Base-by-base conservation (phyloP, 768 basidiomycete genomes). In the Chiua virens region DNA sequence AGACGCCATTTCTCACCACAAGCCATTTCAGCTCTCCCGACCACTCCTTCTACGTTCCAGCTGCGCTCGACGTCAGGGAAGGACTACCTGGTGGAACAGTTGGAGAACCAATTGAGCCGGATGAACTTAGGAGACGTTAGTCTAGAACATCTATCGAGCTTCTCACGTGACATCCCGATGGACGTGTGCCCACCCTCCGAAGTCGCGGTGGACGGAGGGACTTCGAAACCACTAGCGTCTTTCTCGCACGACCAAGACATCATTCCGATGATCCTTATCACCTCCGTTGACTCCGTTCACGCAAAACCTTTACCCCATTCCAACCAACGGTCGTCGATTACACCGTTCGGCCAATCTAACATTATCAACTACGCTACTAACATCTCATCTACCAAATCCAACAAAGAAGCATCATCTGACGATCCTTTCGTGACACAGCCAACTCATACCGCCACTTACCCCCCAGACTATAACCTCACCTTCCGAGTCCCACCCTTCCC, bases 281-380 rank as follows among this genome's bases (percentile, higher is more conserved):
- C 64, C 2, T 65, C 64, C 35, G 65, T 53, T 21, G 62, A 53
- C 14, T 62, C 64, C 28, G 59, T 64, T 9, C 52, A 61, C n/a
- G 37, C 55, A 1, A 67, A 51, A 46, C 62, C 59, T 4, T 49
- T 64, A 11, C 62, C 53, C 9, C 43, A 35, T 1, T 67, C 62
- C 0, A 17, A 42, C 15, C 44, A 18, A 5, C 62, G 47, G 8
- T 41, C 47, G 13, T 48, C 52, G 9, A 55, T 50, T 37, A 43
- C 52, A 18, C 64, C 61, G 7, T 38, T 65, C 18, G 21, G 55
- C 20, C 38, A 42, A 6, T 55, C 55, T 21, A 52, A 56, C 40
- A 14, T 50, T 34, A 14, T 25, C 21, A 47, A 66, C 6, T 43
- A 23, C 4, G 23, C 20, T 47, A 52, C 59, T 47, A 34, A 59